These are phyloP conservation scores for Microdochium bolleyi DNA, from an alignment of 2,329 filamentous ascomycete species.

Conservation along the genomic window DNA sequence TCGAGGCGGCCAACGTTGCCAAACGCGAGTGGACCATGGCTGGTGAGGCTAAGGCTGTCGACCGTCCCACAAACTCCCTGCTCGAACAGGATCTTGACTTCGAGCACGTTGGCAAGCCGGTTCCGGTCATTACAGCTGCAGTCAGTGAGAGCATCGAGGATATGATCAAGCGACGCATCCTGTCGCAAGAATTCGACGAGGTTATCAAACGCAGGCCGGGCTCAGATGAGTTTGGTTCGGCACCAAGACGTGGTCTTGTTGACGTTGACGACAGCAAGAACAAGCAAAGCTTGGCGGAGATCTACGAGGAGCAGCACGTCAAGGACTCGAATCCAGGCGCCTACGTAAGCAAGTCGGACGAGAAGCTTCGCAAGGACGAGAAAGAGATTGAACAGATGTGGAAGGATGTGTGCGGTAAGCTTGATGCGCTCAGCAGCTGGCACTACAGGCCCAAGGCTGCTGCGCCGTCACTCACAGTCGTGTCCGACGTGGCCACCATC, in stretches of 20 bases:
- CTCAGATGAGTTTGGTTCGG: slow-evolving; percentile 51
- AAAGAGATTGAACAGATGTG: slow-evolving; percentile 76
- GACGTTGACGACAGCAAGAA: slow-evolving; percentile 82
- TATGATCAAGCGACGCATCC: slow-evolving; percentile 86
- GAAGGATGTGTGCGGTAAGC: slow-evolving; percentile 69
- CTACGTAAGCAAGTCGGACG: slow-evolving; percentile 74
- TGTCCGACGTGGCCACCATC: slow-evolving; percentile 85
- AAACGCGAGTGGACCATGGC: slow-evolving; percentile 87
- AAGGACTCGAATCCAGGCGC: slow-evolving; percentile 67
- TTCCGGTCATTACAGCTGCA: slow-evolving; percentile 88
- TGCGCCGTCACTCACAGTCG: slow-evolving; percentile 74
- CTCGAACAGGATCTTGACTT: slow-evolving; percentile 94
- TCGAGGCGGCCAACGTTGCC: slow-evolving; percentile 82
- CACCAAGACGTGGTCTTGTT: slow-evolving; percentile 62
- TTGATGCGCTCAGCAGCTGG: slow-evolving; percentile 88
- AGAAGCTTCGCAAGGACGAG: slow-evolving; percentile 76
- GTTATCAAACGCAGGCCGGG: slow-evolving; percentile 76
- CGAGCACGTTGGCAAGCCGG: slow-evolving; percentile 88
- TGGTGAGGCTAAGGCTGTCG: slow-evolving; percentile 76
- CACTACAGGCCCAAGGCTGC: slow-evolving; percentile 89
- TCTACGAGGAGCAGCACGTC: slow-evolving; percentile 91
- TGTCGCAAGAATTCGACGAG: slow-evolving; percentile 88
- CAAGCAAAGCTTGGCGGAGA: slow-evolving; percentile 79
- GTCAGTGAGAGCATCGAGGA: slow-evolving; percentile 87
- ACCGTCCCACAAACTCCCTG: slow-evolving; percentile 83